Base-by-base conservation (phyloP, 2,329 filamentous ascomycete species). In the Aspergillus sergii region DNA sequence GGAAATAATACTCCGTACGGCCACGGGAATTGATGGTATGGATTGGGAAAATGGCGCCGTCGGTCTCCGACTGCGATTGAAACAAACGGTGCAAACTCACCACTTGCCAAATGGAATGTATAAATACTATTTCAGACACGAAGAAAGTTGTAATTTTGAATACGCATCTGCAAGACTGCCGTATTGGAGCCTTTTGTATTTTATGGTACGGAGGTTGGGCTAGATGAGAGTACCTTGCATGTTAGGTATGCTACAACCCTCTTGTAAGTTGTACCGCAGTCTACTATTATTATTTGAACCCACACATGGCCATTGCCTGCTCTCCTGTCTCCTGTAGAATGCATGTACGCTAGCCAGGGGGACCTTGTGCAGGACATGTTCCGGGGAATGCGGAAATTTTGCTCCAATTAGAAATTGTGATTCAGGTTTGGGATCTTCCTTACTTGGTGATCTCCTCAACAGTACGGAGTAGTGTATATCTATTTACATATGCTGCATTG, bases 1-100 rank as follows among this genome's bases (percentile, higher is more conserved):
- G 34, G 32, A 59, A 50, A 46, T 58, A 50, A 51, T 56, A 28
- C 26, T 28, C 26, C 26, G 26, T 28, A 60, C 64, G 59, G 62
- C 51, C 32, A 54, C 30, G 23, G 39, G 48, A 30, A 30, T 51
- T 23, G 21, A 23, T 23, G 9, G 39, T 23, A 28, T 28, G 48
- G 51, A 55, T 55, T 55, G 32, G 34, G 30, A 54, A 54, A 54
- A 54, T 4, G 32, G 51, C 32, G 14, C 51, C 51, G 51, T 54
- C 51, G 30, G 51, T 54, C 32, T 39, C 32, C 51, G 32, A 23
- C 48, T 34, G 3, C 48, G 4, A 21, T 34, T 7, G 64, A 51
- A 53, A 51, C 74, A 77, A 77, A 75, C 64, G 6, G 61, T 46
- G 51, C 68, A 69, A 70, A 69, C 68, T 63, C 8, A 34, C 51